Base-by-base conservation (phyloP, 495 filamentous ascomycete species). In the Hypoxylon rickii region DNA sequence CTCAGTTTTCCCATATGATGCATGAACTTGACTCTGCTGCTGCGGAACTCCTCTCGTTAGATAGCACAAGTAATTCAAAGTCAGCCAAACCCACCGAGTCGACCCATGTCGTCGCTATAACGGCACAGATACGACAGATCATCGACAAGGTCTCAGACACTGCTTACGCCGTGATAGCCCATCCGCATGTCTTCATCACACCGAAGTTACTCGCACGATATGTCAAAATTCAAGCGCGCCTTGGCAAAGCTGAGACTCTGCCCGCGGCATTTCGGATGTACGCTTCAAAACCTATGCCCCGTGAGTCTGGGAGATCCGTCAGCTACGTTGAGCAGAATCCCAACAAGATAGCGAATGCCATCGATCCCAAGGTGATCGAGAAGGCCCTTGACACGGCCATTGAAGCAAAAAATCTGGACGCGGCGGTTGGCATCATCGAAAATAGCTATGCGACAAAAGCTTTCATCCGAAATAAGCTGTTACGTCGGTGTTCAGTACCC, bases 141-240 rank as follows among this genome's bases (percentile, higher is more conserved):
- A 65, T 74, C 39, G 56, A 77, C 50, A 66, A 67, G 45, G 66
- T 83, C 40, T 81, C 80, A 21, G 54, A 75, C n/a, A 67, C 74
- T 12, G 83, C 85, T 44, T 86, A 88, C 64, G 66, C 75, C 0
- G 75, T 96, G 42, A 46, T 97, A 39, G 79, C 82, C 24, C 83
- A 94, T 55, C 86, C 90, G 3, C 79, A 83, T 21, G 83, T 96
- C 31, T 92, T 92, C 75, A 90, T 98, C 62, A 87, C 90, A 3
- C 86, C 84, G 1, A 68, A 76, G 20, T 70, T 90, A 0, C 81
- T 98, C 7, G 69, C 79, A 13, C 66, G 73, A 46, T 97, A 96
- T 63, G 83, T 92, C 40, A 73, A 78, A 18, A 82, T 87, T 21
- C 90, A 96, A 64, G 74, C 81, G 13, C 73, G 81, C n/a, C 80